Evolutionary conservation across 2,329 filamentous ascomycete genomes (phyloP).

Genomic region (Seiridium cupressi): DNA sequence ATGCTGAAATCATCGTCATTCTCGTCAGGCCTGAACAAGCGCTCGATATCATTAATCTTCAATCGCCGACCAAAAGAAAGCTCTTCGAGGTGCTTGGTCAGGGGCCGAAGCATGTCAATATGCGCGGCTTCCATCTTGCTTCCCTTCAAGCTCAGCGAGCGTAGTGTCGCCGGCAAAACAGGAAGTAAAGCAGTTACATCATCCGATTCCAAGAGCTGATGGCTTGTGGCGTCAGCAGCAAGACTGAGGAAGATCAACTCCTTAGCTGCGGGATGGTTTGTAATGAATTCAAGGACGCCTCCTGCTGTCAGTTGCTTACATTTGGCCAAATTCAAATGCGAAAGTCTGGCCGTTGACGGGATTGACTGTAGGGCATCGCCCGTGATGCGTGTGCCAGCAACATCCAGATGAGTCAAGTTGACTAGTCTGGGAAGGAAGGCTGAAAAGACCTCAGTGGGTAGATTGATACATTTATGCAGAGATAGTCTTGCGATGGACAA

Average conservation of each 20-base stretch:
- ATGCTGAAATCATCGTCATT: constrained; percentile 21
- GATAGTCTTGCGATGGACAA: constrained; percentile 67
- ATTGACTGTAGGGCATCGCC: constrained; percentile 69
- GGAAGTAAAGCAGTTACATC: constrained; percentile 66
- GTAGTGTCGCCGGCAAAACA: constrained; percentile 62
- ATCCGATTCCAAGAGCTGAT: constrained; percentile 66
- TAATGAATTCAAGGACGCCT: constrained; percentile 68
- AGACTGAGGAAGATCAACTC: constrained; percentile 71
- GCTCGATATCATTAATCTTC: constrained; percentile 62
- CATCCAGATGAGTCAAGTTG: constrained; percentile 72
- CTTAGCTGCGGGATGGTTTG: constrained; percentile 66
- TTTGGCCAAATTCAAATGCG: constrained; percentile 75
- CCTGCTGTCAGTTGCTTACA: constrained; percentile 68
- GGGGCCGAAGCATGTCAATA: constrained; percentile 58
- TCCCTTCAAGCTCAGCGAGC: constrained; percentile 74
- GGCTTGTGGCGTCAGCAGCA: constrained; percentile 68
- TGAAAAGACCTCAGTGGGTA: constrained; percentile 67
- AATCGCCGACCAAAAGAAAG: constrained; percentile 70
- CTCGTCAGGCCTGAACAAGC: constrained; percentile 56
- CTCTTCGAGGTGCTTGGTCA: constrained; percentile 74
- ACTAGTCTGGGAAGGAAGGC: constrained; percentile 67
- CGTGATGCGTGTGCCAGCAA: constrained; percentile 76
- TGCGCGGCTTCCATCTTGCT: constrained; percentile 67
- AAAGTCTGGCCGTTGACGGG: constrained; percentile 68
- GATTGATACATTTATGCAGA: constrained; percentile 74